Evolutionary conservation across 2,329 filamentous ascomycete genomes (phyloP), one percentile per base, ranked within the genome.

Genomic region (Pestalotiopsis sp.): DNA sequence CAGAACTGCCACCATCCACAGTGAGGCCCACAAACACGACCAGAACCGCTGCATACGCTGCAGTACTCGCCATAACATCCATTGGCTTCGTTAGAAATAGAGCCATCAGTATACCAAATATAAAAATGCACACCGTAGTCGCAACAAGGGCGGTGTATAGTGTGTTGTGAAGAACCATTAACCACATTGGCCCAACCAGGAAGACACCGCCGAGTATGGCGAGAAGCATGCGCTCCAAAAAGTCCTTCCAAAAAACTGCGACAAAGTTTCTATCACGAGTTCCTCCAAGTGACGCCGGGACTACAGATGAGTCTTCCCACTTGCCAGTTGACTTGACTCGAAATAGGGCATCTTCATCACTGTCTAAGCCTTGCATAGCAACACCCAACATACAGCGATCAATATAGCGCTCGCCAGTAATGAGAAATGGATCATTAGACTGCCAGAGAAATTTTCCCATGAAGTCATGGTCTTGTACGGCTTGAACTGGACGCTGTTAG

Each of bases 121-220:
- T 65, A 0, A 64, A 38, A 14, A 75, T 72, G n/a, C 73, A 74
- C 0, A 20, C 72, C 17, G 73, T 71, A 0, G 73, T 71, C 31
- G 71, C 60, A 5, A 67, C 27, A 1, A 75, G 64, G 1, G 56
- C 58, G 0, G 70, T 70, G 61, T 68, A 67, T 2, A 65, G 49
- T 2, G 27, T 52, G 25, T 63, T 68, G 6, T 65, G 68, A 17
- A 72, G 27, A 17, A 75, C 68, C 74, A 75, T 75, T 5, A 75
- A 61, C 72, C 71, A 74, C 74, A 75, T 75, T 3, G 71, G 74
- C 17, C 61, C 70, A 4, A 74, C 70, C 3, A 74, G 70, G 61
- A 75, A 72, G 9, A 59, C 38, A 1, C 68, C 71, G 23, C 65
- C 73, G 38, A 69, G 27, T 4, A 64, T 57, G 1, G 69, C 68